Conservation (phyloP, 805 yeast genomes). For the Wickerhamiella parazyma region DNA sequence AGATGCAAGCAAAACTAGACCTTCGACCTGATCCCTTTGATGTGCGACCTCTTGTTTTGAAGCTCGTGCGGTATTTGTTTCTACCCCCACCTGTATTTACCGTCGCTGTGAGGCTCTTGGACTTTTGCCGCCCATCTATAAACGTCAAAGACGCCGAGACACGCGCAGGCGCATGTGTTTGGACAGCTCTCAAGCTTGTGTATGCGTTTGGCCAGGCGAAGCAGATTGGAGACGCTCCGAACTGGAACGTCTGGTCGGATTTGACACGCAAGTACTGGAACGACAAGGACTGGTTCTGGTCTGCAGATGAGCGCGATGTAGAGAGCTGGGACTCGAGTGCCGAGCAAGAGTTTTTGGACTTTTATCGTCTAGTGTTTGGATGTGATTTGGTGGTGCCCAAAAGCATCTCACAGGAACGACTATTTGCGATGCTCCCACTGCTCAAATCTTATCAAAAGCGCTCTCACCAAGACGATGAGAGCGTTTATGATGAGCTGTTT, state of each 20-base stretch:
- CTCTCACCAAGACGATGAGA: not conserved
- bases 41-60: conserved; percentile 29
- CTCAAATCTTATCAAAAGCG: not conserved
- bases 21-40: conserved; percentile 14
- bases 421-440: not conserved
- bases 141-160: not conserved
- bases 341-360: not conserved
- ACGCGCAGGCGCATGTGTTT: not conserved
- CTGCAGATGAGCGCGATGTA: conserved; percentile 20
- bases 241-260: conserved; percentile 26
- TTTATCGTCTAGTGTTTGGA: not conserved
- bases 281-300: conserved; percentile 17
- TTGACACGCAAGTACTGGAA: conserved; percentile 21
- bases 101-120: too few species aligned
- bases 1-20: not conserved
- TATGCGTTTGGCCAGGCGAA: conserved; percentile 20
- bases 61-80: conserved; percentile 31
- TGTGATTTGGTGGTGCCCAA: not conserved
- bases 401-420: not conserved
- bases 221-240: conserved; percentile 14
- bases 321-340: not conserved
- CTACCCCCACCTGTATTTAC: conserved; percentile 39
- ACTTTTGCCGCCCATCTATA: conserved; percentile 25
- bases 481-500: not conserved
- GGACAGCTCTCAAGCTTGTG: conserved; percentile 13